Evolutionary conservation across 2,329 filamentous ascomycete species (phyloP), one percentile per base, ranked within the genome.

Genomic region (Fusarium oligoseptatum): DNA sequence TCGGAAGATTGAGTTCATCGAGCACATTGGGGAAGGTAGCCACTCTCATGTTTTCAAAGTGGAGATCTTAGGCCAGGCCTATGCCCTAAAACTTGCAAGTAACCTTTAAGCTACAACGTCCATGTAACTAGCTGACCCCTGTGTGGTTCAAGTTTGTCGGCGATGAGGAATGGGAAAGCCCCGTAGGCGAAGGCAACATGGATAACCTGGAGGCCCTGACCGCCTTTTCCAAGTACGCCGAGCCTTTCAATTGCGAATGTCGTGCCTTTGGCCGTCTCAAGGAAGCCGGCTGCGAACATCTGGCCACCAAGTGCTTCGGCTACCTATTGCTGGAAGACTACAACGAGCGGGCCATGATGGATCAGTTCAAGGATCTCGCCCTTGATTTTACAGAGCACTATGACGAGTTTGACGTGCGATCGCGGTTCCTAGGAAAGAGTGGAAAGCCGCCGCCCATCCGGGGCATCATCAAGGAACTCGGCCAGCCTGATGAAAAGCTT

Each of bases 41-140:
- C 64, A 64, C 14, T 27, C 64, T 12, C 29, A 52, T 27, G 64
- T 66, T 6, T 66, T 64, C 34, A 64, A 64, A 39, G 43, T 66
- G 8, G 27, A 15, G 5, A 60, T 60, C 3, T 8, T 32, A 7
- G 36, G 57, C 15, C 15, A 43, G 57, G 9, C 22, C 24, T 41
- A 43, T 12, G 57, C 57, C 17, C 17, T 60, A 17, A 60, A 60
- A 60, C 57, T 60, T 20, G 36, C 39, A 32, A 60, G 57, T 43
- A 1, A 5, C 37, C 11, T n/a, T 11, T 4, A 9, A 20, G 17
- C 24, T 6, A 3, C 17, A 24, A 17, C 24, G 17, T 0, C 22
- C 9, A 27, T 3, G 24, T 50, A 15, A 15, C 45, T 24, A 50
- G 45, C 45, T 50, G 24, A 50, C 45, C 4, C 24, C 4, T 29